These are phyloP conservation scores for Rutstroemia sp. DNA, from an alignment of 2,329 filamentous ascomycete species.

Conservation along the genomic window DNA sequence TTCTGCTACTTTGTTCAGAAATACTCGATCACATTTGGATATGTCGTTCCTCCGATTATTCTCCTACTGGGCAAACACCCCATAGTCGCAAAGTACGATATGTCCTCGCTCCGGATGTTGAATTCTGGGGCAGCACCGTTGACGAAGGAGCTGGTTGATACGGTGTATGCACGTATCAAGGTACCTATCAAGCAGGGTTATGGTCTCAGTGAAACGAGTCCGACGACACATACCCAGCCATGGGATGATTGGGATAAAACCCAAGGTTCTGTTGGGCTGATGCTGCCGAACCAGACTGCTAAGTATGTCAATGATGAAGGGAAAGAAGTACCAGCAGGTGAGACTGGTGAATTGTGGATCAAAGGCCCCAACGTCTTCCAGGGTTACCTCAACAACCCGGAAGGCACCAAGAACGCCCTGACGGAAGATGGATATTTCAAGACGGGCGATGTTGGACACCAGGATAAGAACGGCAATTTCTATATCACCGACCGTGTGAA, in stretches of 20 bases:
- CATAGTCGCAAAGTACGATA: slow-evolving; percentile 69
- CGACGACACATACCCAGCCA: slow-evolving; percentile 66
- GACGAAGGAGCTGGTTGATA: slow-evolving; percentile 70
- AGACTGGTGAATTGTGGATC: slow-evolving; percentile 66
- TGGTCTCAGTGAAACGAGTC: slow-evolving; percentile 80
- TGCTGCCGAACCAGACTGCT: slow-evolving; percentile 72
- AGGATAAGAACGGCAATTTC: slow-evolving; percentile 69
- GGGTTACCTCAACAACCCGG: slow-evolving; percentile 49
- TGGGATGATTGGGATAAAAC: slow-evolving; percentile 70
- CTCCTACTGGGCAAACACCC: slow-evolving; percentile 76
- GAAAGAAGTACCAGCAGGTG: slow-evolving; percentile 51
- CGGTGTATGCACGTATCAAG: slow-evolving; percentile 65
- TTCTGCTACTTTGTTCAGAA: slow-evolving; percentile 74
- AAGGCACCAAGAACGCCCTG: slow-evolving; percentile 61
- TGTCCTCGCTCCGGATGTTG: slow-evolving; percentile 72
- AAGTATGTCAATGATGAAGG: slow-evolving; percentile 67
- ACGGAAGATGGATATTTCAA: slow-evolving; percentile 69
- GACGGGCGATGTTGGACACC: slow-evolving; percentile 76
- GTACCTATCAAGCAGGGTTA: slow-evolving; percentile 89
- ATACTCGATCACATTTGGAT: slow-evolving; percentile 65
- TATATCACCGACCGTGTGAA: slow-evolving; percentile 85
- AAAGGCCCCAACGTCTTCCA: slow-evolving; percentile 55
- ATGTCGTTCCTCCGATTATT: slow-evolving; percentile 79
- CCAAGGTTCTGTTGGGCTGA: slow-evolving; percentile 70
- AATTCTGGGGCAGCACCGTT: slow-evolving; percentile 84